Base-by-base conservation (phyloP, 495 filamentous ascomycete species). In the Penicillium verhagenii region DNA sequence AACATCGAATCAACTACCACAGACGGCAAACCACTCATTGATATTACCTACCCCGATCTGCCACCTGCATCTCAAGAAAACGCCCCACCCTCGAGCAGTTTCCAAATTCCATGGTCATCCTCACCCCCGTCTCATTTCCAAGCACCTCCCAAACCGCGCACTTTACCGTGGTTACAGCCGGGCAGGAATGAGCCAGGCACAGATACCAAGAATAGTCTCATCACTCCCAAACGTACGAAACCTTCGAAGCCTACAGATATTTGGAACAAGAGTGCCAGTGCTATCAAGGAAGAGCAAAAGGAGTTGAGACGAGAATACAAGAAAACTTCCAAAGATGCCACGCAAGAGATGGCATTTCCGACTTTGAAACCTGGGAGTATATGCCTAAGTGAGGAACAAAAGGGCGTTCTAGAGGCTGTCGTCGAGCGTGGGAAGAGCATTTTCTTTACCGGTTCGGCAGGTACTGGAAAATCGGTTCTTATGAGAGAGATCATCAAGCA, bases 391-490 rank as follows among this genome's bases (percentile, higher is more conserved):
- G 80, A 87, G 2, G 94, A 98, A 67, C 94, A 98, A 68, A 75
- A 78, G 40, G 82, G 86, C 54, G 90, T 98, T n/a, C 76, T 93
- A 49, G 80, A 88, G 14, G 71, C 96, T 13, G 91, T 97, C 20
- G 76, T 89, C 3, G 79, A 92, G 4, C 66, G 86, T 31, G 75
- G 77, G 28, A 88, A 91, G 64, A 96, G 94, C 60, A 92, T 97
- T 4, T 98, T 98, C 77, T 98, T 97, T 71, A 98, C 94, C 2
- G 94, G 94, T 52, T 96, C 94, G 38, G 94, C 94, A 52, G 94
- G 94, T 79, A 98, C 94, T 19, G 94, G 94, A 56, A 98, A 98
- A 73, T 98, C 94, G 1, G 94, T 97, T 3, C 76, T 98, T 44
- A 88, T 98, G 79, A 82, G 94, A 53, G 84, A 94, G 55, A 94